Evolutionary conservation across 1,284 basidiomycete species (phyloP), one percentile per base, ranked within the genome.

Genomic region (Cryptococcus hybrid): DNA sequence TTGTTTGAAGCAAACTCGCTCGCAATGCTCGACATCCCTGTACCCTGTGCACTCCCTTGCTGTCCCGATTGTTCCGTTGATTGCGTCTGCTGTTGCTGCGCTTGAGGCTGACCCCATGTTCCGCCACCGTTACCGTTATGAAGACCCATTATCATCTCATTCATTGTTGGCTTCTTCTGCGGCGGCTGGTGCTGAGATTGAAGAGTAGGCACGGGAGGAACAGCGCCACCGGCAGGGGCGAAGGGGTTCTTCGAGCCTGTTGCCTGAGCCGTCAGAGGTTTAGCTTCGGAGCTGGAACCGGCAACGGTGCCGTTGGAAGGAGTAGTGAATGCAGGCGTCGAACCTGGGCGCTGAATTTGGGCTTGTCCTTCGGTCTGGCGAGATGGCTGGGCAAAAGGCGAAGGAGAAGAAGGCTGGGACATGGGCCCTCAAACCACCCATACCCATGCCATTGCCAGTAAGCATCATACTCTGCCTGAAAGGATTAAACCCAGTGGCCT

Each of bases 161-260:
- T 85, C 67, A 97, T 79, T 1, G 89, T 90, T 8, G 89, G 90
- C 15, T 82, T 82, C 73, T 87, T 88, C 3, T 88, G 86, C 15
- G 88, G 78, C 13, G 87, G 85, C 2, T 88, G 87, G 24, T 24
- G 24, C 38, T 57, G 47, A 24, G 52, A 51, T 18, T 38, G 34
- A 1, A 30, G 18, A 9, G 12, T 51, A 5, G 49, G 36, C 47
- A 46, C 46, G n/a, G 61, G 58, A 6, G 64, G 60, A 7, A 57
- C 78, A n/a, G 86, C 78, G 45, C 85, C 81, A 2, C 84, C 81
- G 2, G 88, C 84, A 30, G 86, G 84, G 6, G 93, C 93, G 68
- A 99, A 99, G 0, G 95, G 95, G 81, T 99, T 99, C 68, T 87
- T 87, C 2, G 90, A 91, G 15, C 95, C 94, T 1, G 95, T 99